A percentile compares a stretch with the other conserved stretches of the same genome.
These are phyloP conservation scores for Immersiella caudata DNA, from an alignment of 495 filamentous ascomycete species.

Conservation along the genomic window DNA sequence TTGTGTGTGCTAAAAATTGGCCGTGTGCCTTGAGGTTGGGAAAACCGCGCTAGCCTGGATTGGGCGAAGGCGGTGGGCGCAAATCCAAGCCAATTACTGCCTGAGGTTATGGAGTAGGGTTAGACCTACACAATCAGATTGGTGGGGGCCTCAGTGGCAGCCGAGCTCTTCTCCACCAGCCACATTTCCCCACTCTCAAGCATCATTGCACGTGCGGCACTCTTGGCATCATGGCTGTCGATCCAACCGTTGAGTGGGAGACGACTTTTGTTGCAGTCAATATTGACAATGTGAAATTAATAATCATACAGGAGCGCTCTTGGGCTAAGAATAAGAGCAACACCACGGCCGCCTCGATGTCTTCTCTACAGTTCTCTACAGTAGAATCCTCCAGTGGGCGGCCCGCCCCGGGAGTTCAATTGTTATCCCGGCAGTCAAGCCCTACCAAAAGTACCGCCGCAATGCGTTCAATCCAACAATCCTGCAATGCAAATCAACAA, in stretches of 20 bases:
- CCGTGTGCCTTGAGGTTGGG: conserved; percentile 36
- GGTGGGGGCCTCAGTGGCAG: conserved; percentile 20
- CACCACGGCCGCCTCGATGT: neutral
- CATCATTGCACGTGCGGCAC: conserved; percentile 1
- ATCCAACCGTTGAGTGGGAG: neutral
- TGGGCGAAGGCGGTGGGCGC: conserved; percentile 36
- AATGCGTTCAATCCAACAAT: neutral
- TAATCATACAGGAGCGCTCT: neutral
- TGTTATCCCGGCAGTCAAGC: neutral
- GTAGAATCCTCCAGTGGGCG: neutral
- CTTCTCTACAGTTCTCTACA: neutral
- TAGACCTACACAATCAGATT: conserved; percentile 45
- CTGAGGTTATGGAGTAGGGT: conserved; percentile 47
- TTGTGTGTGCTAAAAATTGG: conserved; percentile 46
- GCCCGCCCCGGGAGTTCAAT: neutral
- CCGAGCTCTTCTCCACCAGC: conserved; percentile 21
- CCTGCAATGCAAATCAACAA: conserved; percentile 10
- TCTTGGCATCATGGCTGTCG: neutral
- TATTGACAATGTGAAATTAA: neutral
- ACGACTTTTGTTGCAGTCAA: neutral
- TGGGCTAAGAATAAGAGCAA: neutral
- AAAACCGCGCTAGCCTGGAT: conserved; percentile 39
- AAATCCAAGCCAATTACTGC: conserved; percentile 43
- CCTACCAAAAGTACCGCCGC: neutral
- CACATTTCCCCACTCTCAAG: neutral